Base-by-base conservation (phyloP, 2,329 filamentous ascomycete genomes). In the Capronia coronata region DNA sequence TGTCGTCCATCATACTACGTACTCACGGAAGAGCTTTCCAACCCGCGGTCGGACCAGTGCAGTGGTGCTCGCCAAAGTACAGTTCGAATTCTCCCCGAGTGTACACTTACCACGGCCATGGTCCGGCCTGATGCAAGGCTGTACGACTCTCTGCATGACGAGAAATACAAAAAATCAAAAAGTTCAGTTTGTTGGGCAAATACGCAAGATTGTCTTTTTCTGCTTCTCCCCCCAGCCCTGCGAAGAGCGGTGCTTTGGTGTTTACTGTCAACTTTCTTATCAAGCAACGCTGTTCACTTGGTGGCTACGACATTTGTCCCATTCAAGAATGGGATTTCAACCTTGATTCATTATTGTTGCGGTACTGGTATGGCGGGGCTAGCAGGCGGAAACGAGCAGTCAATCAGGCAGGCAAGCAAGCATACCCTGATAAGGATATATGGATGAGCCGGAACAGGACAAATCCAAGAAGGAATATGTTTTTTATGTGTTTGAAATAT, bases 71-170 rank as follows among this genome's bases (percentile, higher is more conserved):
- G n/a, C 14, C 43, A 23, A 38, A 41, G 51, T 47, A 46, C 48
- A 46, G 45, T 42, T 16, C 25, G 35, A 48, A 32, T 45, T 18
- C 29, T 3, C 30, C 32, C 46, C 35, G 30, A 42, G 32, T 55
- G 48, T 51, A 55, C 45, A 55, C 38, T n/a, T 52, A 45, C 37
- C 30, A n/a, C 44, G 21, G 37, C 13, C 22, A 3, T 32, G 29
- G 29, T 32, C 29, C n/a, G 29, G 29, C 29, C 11, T 32, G 7
- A 3, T 27, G 29, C n/a, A 8, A 32, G 16, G 23, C 39, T 48
- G 19, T 48, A 38, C 40, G 35, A 41, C 21, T 16, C 40, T 21
- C 29, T 29, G 8, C 14, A 21, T 34, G 21, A 41, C 38, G 38
- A 41, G 19, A 27, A 23, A 23, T 19, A 3, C n/a, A n/a, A n/a